Evolutionary conservation across 2,329 filamentous ascomycete species (phyloP), one percentile per base, ranked within the genome.

Genomic region (Verticillium isaacii): DNA sequence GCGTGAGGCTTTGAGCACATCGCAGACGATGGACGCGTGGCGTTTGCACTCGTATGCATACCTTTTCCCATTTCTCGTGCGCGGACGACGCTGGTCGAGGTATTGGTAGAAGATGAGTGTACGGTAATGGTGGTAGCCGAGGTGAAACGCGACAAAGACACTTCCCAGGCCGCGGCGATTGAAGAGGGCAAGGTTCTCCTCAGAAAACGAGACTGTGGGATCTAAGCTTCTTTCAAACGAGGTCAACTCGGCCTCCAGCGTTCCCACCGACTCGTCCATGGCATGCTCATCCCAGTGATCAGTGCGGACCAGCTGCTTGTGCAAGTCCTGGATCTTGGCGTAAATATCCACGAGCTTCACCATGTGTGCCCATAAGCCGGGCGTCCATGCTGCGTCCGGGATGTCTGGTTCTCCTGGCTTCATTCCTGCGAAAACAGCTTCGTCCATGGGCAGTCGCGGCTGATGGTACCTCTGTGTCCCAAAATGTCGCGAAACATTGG

Each of bases 61-160:
- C n/a, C 65, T 68, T 11, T 64, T 69, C 6, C 69, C 68, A 45
- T 73, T 74, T 11, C 52, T 61, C 0, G 69, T 73, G 0, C 65
- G 60, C 1, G 70, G 68, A 12, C 71, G 67, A 1, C 70, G 67
- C 15, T 69, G 69, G 39, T 75, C 73, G 3, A 75, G 67, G 45
- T 74, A 74, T 25, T 71, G 70, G 61, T 74, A 75, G 34, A 70
- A 75, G 0, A 75, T 62, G 0, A 75, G 63, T 8, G 71, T 75
- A 7, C 64, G 68, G 58, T 75, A 75, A 54, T 75, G 72, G 19
- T 75, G 70, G 39, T 70, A 73, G 15, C 73, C 73, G 1, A 75
- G 62, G 64, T 75, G 73, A 52, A 75, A 70, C 23, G 73, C 73
- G 1, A 74, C 61, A 54, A 74, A 75, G 3, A 70, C 66, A 7